Evolutionary conservation across 768 basidiomycete species (phyloP).

Genomic region (Rickenella mellea): DNA sequence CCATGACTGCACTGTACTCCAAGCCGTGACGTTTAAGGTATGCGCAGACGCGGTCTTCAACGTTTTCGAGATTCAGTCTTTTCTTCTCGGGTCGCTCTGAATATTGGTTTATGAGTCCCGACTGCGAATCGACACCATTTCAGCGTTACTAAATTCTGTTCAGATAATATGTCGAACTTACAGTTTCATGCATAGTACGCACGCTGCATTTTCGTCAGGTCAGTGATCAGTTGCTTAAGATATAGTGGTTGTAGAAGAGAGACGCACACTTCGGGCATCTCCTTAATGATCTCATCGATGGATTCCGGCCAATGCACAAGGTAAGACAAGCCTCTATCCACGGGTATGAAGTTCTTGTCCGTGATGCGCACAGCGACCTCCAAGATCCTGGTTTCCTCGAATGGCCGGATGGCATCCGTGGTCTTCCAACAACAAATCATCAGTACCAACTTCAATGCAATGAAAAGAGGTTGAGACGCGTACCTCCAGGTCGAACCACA

Average conservation of each 20-base stretch:
- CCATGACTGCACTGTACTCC: not conserved
- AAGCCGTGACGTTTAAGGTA: not conserved
- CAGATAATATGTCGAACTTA: not conserved
- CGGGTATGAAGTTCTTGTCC: not conserved
- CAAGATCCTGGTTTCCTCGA: not conserved
- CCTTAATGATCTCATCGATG: not conserved
- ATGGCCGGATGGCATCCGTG: not conserved
- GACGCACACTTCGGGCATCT: not conserved
- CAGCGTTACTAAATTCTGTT: not conserved
- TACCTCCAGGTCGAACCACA: constrained; percentile 1
- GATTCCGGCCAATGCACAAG: not conserved
- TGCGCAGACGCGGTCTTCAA: not conserved
- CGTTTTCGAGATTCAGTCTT: not conserved
- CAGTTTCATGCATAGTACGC: not conserved
- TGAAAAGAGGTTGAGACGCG: too few species aligned
- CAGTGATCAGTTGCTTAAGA: not conserved
- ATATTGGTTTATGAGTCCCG: not conserved
- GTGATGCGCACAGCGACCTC: not conserved
- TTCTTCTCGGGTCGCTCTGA: not conserved
- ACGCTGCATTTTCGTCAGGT: not conserved
- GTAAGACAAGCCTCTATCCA: not conserved
- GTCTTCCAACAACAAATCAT: too few species aligned
- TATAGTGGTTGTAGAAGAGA: not conserved
- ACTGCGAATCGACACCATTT: not conserved
- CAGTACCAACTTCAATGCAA: too few species aligned